phyloP scores from a whole-genome alignment of 1,284 basidiomycete species.

The Microbotryum violaceum region DNA sequence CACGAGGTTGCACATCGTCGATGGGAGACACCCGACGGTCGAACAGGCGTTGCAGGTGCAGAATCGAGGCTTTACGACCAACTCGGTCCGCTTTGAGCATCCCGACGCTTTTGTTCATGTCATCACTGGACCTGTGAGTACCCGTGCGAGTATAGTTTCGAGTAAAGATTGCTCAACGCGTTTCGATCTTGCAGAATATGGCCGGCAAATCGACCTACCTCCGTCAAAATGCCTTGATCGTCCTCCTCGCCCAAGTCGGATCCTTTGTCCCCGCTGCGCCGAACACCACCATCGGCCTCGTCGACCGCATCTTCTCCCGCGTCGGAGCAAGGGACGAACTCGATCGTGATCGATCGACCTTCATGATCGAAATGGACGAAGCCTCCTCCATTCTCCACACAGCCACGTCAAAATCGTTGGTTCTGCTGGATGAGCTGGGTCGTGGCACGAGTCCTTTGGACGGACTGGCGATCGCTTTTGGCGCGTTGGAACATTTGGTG shows the following conservation, averaged over 20 bases:
- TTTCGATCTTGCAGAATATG: slow-evolving; percentile 19
- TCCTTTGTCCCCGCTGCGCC: slow-evolving; percentile 81
- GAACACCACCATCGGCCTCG: slow-evolving; percentile 66
- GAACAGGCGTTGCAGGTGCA: slow-evolving; percentile 73
- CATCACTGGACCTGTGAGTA: slow-evolving; percentile 82
- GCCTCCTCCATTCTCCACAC: slow-evolving; percentile 54
- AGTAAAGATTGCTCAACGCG: no score
- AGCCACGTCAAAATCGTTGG: slow-evolving; percentile 59
- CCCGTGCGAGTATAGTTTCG: background rate
- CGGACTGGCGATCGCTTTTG: slow-evolving; percentile 87
- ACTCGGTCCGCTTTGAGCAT: slow-evolving; percentile 58
- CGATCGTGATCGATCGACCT: slow-evolving; percentile 69
- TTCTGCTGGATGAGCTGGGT: slow-evolving; percentile 97
- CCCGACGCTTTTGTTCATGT: slow-evolving; percentile 58
- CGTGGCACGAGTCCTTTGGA: slow-evolving; percentile 87
- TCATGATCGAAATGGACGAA: slow-evolving; percentile 44
- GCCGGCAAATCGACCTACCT: slow-evolving; percentile 77
- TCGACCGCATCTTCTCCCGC: slow-evolving; percentile 85
- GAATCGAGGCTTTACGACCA: slow-evolving; percentile 72
- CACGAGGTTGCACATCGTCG: slow-evolving; percentile 56
- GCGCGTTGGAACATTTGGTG: slow-evolving; percentile 74
- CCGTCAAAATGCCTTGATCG: slow-evolving; percentile 82
- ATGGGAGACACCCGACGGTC: slow-evolving; percentile 86
- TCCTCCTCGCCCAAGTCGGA: slow-evolving; percentile 85
- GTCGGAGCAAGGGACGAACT: slow-evolving; percentile 96